These are phyloP conservation scores for Chlamydomonas incerta DNA, from an alignment of 139 green algal genomes.

Conservation along the genomic window DNA sequence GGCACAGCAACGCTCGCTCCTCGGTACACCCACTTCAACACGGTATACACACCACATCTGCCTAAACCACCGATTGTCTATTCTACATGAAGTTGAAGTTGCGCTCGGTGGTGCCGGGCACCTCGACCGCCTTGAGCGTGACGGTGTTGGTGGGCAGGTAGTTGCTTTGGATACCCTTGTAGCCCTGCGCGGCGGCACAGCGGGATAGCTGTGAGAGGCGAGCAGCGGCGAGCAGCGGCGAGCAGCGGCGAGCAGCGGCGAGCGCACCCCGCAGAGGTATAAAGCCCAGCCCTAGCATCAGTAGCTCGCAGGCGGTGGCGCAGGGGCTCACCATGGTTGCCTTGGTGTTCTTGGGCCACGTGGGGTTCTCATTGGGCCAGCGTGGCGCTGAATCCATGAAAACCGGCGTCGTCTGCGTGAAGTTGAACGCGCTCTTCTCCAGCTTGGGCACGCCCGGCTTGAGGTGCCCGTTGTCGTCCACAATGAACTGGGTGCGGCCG, in stretches of 20 bases:
- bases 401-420: not conserved
- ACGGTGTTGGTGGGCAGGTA: conserved; percentile 70
- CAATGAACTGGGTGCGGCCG: conserved; percentile 55
- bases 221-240: too few species aligned
- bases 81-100: conserved; percentile 52
- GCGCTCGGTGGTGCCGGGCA: conserved; percentile 36
- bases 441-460: conserved; percentile 37
- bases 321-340: conserved; percentile 27
- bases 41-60: not conserved
- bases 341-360: conserved; percentile 5
- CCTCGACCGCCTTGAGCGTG: conserved; percentile 55
- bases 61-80: too few species aligned
- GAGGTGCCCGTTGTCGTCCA: conserved; percentile 60
- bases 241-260: not conserved
- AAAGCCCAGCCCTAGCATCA: too few species aligned
- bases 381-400: conserved; percentile 32
- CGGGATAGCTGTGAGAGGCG: conserved; percentile 44
- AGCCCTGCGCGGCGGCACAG: conserved; percentile 42
- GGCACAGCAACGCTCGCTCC: too few species aligned
- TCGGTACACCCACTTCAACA: not conserved
- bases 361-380: conserved; percentile 51
- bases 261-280: not conserved
- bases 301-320: not conserved
- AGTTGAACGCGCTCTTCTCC: conserved; percentile 42
- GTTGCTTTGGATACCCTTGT: conserved; percentile 71